Evolutionary conservation across 441 rosid species (phyloP), one percentile per base, ranked within the genome.

Genomic region (Daphne laureola): DNA sequence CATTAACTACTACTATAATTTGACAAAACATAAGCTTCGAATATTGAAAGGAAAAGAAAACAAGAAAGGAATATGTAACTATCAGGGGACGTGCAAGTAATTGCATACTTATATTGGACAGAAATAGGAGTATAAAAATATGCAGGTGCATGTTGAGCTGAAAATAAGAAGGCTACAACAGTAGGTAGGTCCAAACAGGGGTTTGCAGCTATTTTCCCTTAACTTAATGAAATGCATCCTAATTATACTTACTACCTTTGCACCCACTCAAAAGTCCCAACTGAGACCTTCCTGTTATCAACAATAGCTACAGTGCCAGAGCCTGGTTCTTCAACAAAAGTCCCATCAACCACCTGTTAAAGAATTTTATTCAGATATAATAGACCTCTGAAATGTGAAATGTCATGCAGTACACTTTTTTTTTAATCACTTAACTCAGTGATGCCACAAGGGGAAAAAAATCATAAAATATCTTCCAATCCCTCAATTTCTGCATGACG

Each of bases 241-340:
- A 5, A 58, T n/a, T 48, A 56, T 26, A 49, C n/a, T 72, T 25
- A 49, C n/a, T 72, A 93, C 98, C 98, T 87, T 60, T 57, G 75
- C 66, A 93, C 78, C 97, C 99, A 93, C 44, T 93, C 96, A 38
- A 85, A 60, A 47, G 94, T 90, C 65, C 99, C 99, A 66, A 93
- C 95, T 54, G 90, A 74, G 58, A 93, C 95, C 61, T 69, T 82
- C 67, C 66, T 84, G 66, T 72, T 70, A 51, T 76, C 84, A 46
- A 93, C 68, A 5, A 73, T 63, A 54, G 95, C 97, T 46, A 79
- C 73, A 8, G 93, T 84, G 17, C 98, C 98, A 67, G 93, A 93
- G 26, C 98, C 98, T 61, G 97, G 95, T 70, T 87, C 98, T 75
- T 93, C 97, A 35, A 69, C 48, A 75, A 79, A 93, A 51, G 97